phyloP scores from a whole-genome alignment of 768 basidiomycete genomes.

The Rhizopogon vinicolor region DNA sequence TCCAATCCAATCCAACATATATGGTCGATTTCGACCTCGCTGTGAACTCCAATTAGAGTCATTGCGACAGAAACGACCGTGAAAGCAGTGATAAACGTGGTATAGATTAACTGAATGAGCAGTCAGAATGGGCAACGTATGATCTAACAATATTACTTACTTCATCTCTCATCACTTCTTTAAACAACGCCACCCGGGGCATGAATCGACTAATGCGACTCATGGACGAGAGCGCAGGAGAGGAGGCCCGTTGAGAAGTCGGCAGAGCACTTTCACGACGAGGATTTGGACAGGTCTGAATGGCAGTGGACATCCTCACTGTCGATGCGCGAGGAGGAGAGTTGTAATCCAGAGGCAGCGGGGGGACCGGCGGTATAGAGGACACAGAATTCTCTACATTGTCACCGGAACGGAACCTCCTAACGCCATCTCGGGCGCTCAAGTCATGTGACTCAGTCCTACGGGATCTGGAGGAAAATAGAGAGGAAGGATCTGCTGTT shows the following conservation, averaged over 20 bases:
- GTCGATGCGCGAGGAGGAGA: conserved; percentile 9
- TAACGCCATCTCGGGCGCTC: conserved; percentile 3
- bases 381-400: neutral
- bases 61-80: conserved; percentile 46
- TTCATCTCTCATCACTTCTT: conserved; percentile 58
- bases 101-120: conserved; percentile 43
- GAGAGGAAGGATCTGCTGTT: conserved; percentile 9
- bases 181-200: conserved; percentile 50
- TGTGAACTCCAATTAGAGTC: conserved; percentile 45
- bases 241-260: conserved; percentile 9
- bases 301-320: conserved; percentile 11
- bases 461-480: neutral
- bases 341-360: conserved; percentile 5
- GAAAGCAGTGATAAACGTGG: conserved; percentile 45
- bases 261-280: conserved; percentile 9
- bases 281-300: conserved; percentile 4
- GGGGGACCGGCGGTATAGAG: neutral
- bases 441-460: conserved; percentile 1
- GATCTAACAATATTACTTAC: conserved; percentile 28
- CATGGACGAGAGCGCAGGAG: conserved; percentile 26
- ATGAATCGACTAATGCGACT: conserved; percentile 45
- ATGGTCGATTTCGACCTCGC: conserved; percentile 39
- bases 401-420: neutral
- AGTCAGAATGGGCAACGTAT: neutral
- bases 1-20: conserved; percentile 50